phyloP scores from a whole-genome alignment of 768 basidiomycete species.

The Leccinum olivaceopallidum region DNA sequence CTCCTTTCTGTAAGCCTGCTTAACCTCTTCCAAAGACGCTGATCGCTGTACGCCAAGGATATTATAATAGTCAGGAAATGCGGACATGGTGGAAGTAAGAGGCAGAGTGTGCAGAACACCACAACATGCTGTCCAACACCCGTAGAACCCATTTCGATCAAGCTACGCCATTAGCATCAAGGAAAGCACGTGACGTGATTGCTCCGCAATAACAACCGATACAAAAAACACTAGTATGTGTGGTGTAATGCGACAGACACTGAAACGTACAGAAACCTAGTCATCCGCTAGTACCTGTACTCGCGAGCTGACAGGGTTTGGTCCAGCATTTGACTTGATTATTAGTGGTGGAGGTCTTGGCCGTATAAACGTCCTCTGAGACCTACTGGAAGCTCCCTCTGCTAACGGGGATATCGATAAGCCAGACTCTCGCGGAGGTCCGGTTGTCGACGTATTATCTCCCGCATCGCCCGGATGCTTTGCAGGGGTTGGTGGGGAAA shows the following conservation, averaged over 20 bases:
- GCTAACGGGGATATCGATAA: slow-evolving; percentile 22
- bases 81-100: slow-evolving; percentile 52
- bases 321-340: slow-evolving; percentile 17
- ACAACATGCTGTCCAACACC: slow-evolving; percentile 14
- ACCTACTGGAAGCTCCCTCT: slow-evolving; percentile 14
- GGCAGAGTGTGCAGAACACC: slow-evolving; percentile 4
- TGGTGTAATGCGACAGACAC: neutral
- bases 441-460: slow-evolving; percentile 25
- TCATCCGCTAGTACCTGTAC: slow-evolving; percentile 23
- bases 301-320: slow-evolving; percentile 2
- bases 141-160: slow-evolving; percentile 5
- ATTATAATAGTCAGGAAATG: slow-evolving; percentile 80
- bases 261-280: neutral
- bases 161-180: neutral
- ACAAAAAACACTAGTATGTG: neutral
- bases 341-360: slow-evolving; percentile 45
- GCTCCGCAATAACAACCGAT: neutral
- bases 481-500: slow-evolving; percentile 19
- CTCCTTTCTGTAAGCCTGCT: slow-evolving; percentile 78
- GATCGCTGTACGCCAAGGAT: slow-evolving; percentile 55
- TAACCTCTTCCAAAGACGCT: slow-evolving; percentile 69
- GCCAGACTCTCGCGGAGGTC: slow-evolving; percentile 32
- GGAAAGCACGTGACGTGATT: slow-evolving; percentile 28
- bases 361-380: slow-evolving; percentile 35
- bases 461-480: slow-evolving; percentile 15